Base-by-base conservation (phyloP, 164 flowering plant genomes). In the Tinospora cordifolia region DNA sequence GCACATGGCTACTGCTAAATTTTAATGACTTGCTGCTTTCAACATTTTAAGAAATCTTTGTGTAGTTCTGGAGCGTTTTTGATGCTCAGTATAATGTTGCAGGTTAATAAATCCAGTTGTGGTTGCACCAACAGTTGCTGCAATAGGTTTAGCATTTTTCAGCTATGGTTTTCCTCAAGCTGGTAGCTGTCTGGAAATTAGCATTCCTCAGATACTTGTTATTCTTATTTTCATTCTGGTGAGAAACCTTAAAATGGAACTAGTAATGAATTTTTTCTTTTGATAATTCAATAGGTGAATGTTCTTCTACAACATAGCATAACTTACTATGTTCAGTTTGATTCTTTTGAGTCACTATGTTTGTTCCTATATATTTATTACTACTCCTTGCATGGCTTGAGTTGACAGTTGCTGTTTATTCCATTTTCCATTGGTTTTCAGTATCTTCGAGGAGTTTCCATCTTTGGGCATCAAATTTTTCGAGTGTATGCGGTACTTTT, bases 111-210 rank as follows among this genome's bases (percentile, higher is more conserved):
- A 90, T 75, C 97, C 98, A 5, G 83, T 93, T 71, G 94, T 90
- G 64, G 93, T 93, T 69, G 96, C 92, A 39, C 96, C 98, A 62
- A 91, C 97, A 41, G 83, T 91, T 78, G 94, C 94, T 81, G 97
- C 94, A 40, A 84, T 91, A 26, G 97, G 98, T 76, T 86, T 93
- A 80, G 91, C 98, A 66, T 93, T 90, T 82, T 87, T 91, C 71
- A 88, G 88, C 86, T 93, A 83, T 77, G 97, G 97, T 30, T 93
- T 93, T 77, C 88, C 98, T 69, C 94, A 90, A 75, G 97, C 93
- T 75, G 97, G 97, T 68, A 83, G 80, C 57, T 93, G 98, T 76
- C 84, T 91, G 62, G 97, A 90, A 76, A 85, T 91, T 72, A 87
- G 94, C 83, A 75, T 91, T 77, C 97, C 97, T 0, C 82, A 69